Evolutionary conservation across 2,329 filamentous ascomycete species (phyloP).

Genomic region (Tolypocladium capitatum): DNA sequence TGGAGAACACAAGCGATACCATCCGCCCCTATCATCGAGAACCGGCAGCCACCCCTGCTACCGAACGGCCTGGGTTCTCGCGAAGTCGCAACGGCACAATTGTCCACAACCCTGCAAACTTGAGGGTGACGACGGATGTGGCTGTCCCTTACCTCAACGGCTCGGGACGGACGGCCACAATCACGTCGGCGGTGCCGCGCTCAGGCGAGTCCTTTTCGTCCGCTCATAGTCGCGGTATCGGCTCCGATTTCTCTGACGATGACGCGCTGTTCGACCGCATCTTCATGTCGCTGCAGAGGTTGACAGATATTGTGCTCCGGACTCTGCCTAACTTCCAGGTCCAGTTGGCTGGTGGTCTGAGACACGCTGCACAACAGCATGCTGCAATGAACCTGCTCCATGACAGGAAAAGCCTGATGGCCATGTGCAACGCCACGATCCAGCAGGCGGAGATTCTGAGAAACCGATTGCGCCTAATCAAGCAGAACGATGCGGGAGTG

Average conservation of each 20-base stretch:
- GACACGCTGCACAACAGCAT: constrained; percentile 47
- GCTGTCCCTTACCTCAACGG: constrained; percentile 33
- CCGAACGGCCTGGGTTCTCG: constrained; percentile 27
- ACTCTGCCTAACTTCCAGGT: constrained; percentile 56
- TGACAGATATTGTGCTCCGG: constrained; percentile 59
- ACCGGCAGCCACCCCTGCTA: constrained; percentile 38
- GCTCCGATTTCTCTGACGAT: constrained; percentile 57
- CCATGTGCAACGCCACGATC: constrained; percentile 56
- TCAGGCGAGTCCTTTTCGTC: constrained; percentile 71
- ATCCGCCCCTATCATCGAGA: constrained; percentile 38
- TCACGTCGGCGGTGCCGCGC: constrained; percentile 56
- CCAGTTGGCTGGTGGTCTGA: constrained; percentile 52
- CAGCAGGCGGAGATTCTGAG: constrained; percentile 63
- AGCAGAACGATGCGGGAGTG: constrained; percentile 70
- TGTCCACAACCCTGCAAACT: constrained; percentile 37
- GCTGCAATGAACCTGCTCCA: constrained; percentile 46
- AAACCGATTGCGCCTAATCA: constrained; percentile 61
- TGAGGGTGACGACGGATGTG: constrained; percentile 44
- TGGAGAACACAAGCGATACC: constrained; percentile 27
- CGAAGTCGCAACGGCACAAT: constrained; percentile 22
- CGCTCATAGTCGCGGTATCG: constrained; percentile 28
- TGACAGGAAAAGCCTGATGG: constrained; percentile 57
- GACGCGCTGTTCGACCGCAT: constrained; percentile 73
- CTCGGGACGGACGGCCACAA: constrained; percentile 33
- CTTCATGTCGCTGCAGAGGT: constrained; percentile 60